Conservation (phyloP, 805 yeast species). For the Ascoidea asiatica region DNA sequence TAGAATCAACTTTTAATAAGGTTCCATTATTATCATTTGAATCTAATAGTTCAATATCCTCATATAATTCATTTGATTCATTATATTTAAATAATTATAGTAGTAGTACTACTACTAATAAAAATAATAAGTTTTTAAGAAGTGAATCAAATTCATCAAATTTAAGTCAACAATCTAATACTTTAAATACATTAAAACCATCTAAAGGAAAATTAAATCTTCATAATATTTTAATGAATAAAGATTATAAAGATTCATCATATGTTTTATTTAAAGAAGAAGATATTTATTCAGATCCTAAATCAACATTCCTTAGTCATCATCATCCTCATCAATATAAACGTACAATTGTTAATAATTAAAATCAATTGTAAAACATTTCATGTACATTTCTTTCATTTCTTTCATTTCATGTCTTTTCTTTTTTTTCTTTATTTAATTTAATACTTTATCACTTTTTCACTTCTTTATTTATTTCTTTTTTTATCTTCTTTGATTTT, state of each 20-base stretch:
- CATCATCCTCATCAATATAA: too few relatives aligned
- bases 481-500: neutral
- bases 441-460: slow-evolving; percentile 3
- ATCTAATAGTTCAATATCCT: neutral
- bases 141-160: neutral
- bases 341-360: neutral
- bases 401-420: neutral
- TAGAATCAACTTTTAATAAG: too few relatives aligned
- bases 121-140: too few relatives aligned
- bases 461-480: neutral
- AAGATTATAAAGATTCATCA: neutral
- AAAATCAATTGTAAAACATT: too few relatives aligned
- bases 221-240: neutral
- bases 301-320: neutral
- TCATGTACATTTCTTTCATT: neutral
- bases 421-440: neutral
- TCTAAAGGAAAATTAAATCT: neutral
- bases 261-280: neutral
- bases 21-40: neutral
- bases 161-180: neutral
- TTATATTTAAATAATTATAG: too few relatives aligned
- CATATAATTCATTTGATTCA: neutral
- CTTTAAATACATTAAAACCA: neutral
- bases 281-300: too few relatives aligned
- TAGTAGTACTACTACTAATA: neutral